Evolutionary conservation across 2,329 filamentous ascomycete genomes (phyloP), one percentile per base, ranked within the genome.

Genomic region (Corinectria fuckeliana): DNA sequence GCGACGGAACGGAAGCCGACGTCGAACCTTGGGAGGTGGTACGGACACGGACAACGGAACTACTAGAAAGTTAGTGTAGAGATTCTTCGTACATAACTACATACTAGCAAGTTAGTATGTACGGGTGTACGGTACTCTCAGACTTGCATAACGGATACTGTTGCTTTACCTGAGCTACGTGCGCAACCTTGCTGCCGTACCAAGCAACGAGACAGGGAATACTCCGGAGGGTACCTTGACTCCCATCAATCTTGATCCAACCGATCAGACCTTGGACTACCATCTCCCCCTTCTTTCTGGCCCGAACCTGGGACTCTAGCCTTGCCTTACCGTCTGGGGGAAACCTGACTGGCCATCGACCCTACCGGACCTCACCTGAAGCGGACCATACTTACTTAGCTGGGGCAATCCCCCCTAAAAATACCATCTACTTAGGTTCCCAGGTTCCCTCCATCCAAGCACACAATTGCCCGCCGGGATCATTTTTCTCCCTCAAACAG

Each of bases 361-460:
- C 59, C 36, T 55, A 65, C 60, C 65, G 60, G 60, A 70, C 64
- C 64, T 69, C 67, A 69, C 67, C 67, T 69, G 67, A 69, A 69
- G 62, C 66, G 62, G 68, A 63, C 64, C 65, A 62, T 67, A 60
- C 55, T 61, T 67, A 60, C 55, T 61, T 61, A 58, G 58, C 53
- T 61, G 50, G 58, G 58, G 11, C 21, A 54, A 52, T 38, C 58
- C 41, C 53, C 58, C 58, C 55, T 56, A 58, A 58, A 61, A 61
- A 58, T 61, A 54, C 51, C 32, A 60, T 39, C 56, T 54, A 58
- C 56, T 58, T n/a, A n/a, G n/a, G n/a, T 50, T 58, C 39, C 50
- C 50, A 36, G 56, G 56, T 53, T 58, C 44, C 36, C 44, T 47
- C 56, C 42, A 36, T 16, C 20, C 45, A 41, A 50, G 48, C 34